These are phyloP conservation scores for Platismatia glauca DNA, from an alignment of 495 filamentous ascomycete species.

Conservation along the genomic window DNA sequence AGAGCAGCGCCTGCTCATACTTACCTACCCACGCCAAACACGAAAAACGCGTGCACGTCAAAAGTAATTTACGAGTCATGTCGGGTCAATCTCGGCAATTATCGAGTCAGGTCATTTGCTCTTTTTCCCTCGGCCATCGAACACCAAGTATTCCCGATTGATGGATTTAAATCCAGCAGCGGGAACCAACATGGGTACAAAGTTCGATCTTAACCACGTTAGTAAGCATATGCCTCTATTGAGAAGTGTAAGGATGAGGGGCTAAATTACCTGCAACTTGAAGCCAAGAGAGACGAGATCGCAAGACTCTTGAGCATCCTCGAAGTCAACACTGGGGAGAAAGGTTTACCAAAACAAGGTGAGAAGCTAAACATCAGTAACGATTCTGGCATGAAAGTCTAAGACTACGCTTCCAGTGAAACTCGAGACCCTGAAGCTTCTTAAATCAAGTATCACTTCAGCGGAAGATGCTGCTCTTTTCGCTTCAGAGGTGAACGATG, in stretches of 20 bases:
- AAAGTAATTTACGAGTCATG: background rate
- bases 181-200: background rate
- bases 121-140: too few species aligned
- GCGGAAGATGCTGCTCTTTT: constrained; percentile 6
- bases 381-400: background rate
- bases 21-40: constrained; percentile 9
- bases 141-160: too few species aligned
- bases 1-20: constrained; percentile 11
- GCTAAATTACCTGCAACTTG: constrained; percentile 3
- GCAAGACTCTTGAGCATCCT: constrained; percentile 50
- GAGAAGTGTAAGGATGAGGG: background rate
- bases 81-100: background rate
- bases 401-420: background rate
- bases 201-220: background rate
- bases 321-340: constrained; percentile 45
- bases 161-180: background rate
- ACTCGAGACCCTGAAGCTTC: background rate
- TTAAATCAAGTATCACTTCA: constrained; percentile 7
- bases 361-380: constrained; percentile 24
- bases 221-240: background rate
- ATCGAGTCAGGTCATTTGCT: background rate
- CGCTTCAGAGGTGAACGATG: background rate
- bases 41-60: constrained; percentile 13
- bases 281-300: constrained; percentile 59
- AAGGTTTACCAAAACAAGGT: constrained; percentile 48